Percentiles rank a stretch among this genome's conserved stretches.
These are phyloP conservation scores for Henckelia pumila DNA, from an alignment of 257 asterid species.

Conservation along the genomic window DNA sequence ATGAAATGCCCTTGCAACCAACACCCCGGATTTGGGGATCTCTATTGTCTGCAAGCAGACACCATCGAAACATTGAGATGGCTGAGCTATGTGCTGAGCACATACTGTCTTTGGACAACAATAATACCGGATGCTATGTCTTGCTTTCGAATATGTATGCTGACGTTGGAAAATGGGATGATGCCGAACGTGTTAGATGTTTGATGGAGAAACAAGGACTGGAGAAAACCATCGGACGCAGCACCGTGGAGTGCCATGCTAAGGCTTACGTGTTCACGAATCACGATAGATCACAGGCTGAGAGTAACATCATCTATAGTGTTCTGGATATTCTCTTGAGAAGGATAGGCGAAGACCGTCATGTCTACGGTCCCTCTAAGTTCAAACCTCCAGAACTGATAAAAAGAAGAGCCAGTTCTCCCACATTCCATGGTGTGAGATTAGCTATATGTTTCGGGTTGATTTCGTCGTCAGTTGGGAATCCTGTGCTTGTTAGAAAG, in stretches of 20 bases:
- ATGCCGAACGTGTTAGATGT: constrained; percentile 35
- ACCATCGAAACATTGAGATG: constrained; percentile 45
- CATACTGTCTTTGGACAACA: constrained; percentile 38
- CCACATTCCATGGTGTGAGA: constrained; percentile 53
- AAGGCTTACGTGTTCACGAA: constrained; percentile 41
- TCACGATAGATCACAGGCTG: constrained; percentile 36
- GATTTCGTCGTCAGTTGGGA: constrained; percentile 44
- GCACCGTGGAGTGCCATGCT: constrained; percentile 42
- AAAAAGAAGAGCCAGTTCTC: constrained; percentile 25
- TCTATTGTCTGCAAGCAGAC: constrained; percentile 53
- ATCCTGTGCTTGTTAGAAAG: constrained; percentile 52
- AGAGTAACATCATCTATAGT: constrained; percentile 30
- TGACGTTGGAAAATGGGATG: constrained; percentile 57
- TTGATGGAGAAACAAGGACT: constrained; percentile 50
- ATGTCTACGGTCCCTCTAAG: constrained; percentile 18
- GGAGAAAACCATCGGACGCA: constrained; percentile 39
- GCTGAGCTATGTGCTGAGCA: constrained; percentile 54
- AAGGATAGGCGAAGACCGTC: constrained; percentile 32
- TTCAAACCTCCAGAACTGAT: constrained; percentile 33
- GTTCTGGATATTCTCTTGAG: constrained; percentile 45
- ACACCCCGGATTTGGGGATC: constrained; percentile 72
- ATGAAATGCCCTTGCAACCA: constrained; percentile 54
- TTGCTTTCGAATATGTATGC: constrained; percentile 71
- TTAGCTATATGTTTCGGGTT: constrained; percentile 61
- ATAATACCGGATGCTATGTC: constrained; percentile 56